phyloP scores from a whole-genome alignment of 2,329 filamentous ascomycete species.

The Fusarium begoniae region DNA sequence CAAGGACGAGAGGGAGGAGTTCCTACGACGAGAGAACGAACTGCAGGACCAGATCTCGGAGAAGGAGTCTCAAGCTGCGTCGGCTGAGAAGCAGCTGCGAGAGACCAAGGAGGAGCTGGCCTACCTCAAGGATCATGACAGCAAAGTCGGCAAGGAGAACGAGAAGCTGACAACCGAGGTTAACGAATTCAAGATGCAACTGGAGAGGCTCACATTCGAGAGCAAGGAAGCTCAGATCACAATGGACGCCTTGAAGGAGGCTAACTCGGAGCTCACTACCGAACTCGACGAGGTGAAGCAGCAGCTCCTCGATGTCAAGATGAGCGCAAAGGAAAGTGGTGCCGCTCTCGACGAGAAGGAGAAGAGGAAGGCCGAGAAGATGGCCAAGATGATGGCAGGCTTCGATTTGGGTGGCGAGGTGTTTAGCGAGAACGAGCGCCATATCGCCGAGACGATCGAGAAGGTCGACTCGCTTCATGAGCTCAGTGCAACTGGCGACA shows the following conservation, averaged over 20 bases:
- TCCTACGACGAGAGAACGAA: slow-evolving; percentile 93
- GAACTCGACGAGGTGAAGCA: slow-evolving; percentile 97
- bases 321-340: slow-evolving; percentile 93
- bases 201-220: slow-evolving; percentile 95
- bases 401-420: slow-evolving; percentile 94
- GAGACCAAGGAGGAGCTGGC: slow-evolving; percentile 87
- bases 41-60: slow-evolving; percentile 96
- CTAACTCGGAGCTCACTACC: slow-evolving; percentile 88
- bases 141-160: slow-evolving; percentile 86
- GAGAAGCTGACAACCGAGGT: slow-evolving; percentile 86
- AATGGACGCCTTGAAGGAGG: slow-evolving; percentile 97
- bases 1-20: slow-evolving; percentile 97
- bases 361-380: slow-evolving; percentile 97
- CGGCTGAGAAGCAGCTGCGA: slow-evolving; percentile 80
- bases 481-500: slow-evolving; percentile 78
- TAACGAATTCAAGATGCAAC: slow-evolving; percentile 95
- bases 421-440: slow-evolving; percentile 91
- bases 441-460: slow-evolving; percentile 84
- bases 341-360: slow-evolving; percentile 96
- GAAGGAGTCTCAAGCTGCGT: slow-evolving; percentile 82
- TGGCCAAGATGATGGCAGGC: slow-evolving; percentile 99
- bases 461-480: slow-evolving; percentile 83
- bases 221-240: slow-evolving; percentile 97
- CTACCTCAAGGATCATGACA: slow-evolving; percentile 86
- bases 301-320: slow-evolving; percentile 93